phyloP scores from a whole-genome alignment of 169 alveolate species.

The Cryptosporidium meleagridis region DNA sequence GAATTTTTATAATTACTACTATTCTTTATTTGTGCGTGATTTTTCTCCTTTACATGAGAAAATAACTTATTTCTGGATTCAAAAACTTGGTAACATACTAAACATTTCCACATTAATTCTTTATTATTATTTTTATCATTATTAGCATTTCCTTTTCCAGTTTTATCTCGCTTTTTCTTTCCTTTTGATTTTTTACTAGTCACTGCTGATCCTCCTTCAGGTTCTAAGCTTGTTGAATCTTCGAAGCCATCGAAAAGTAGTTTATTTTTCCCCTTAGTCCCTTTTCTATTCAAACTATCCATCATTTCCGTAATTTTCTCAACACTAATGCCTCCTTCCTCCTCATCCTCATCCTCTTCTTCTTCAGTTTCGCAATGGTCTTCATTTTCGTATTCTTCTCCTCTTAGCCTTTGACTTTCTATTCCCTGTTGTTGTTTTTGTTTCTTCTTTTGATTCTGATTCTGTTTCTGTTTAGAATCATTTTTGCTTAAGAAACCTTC shows the following conservation, averaged over 20 bases:
- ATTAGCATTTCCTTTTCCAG: not conserved
- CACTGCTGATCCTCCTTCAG: not conserved
- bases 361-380: not conserved
- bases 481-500: not conserved
- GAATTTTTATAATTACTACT: constrained; percentile 30
- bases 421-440: too few species aligned
- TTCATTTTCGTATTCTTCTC: too few species aligned
- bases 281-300: constrained; percentile 18
- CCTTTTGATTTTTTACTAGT: constrained; percentile 7
- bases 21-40: constrained; percentile 76
- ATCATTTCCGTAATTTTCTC: constrained; percentile 48
- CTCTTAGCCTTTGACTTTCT: too few species aligned
- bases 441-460: too few species aligned
- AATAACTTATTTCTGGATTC: constrained; percentile 79
- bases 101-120: constrained; percentile 48
- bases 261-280: not conserved
- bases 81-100: constrained; percentile 30
- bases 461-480: not conserved
- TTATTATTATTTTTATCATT: not conserved
- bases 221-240: not conserved
- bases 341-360: not conserved
- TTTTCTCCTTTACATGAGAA: constrained; percentile 76
- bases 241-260: not conserved
- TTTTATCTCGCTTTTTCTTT: constrained; percentile 5
- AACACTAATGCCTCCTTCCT: constrained; percentile 10